Evolutionary conservation across 2,329 filamentous ascomycete genomes (phyloP).

Genomic region (Fusarium compactum): DNA sequence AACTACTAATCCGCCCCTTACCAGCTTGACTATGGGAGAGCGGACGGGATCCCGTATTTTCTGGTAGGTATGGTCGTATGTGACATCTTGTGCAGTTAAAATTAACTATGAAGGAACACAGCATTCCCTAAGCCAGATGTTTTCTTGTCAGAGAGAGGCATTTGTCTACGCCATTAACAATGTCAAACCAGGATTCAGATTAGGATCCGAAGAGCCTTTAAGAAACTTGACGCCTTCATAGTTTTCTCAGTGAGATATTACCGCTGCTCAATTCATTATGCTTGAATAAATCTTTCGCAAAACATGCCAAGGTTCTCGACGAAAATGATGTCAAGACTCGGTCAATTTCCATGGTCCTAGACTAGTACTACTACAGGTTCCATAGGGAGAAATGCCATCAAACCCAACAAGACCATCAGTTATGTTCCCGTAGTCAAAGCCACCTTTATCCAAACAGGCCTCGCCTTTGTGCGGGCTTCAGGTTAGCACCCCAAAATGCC

Average conservation of each 20-base stretch:
- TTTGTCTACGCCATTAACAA: too few relatives aligned
- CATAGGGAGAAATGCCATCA: not conserved
- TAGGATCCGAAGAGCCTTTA: too few relatives aligned
- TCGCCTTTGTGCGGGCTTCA: not conserved
- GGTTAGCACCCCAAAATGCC: not conserved
- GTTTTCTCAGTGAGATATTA: too few relatives aligned
- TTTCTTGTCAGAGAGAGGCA: not conserved
- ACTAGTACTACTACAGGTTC: not conserved
- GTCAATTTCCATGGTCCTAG: not conserved
- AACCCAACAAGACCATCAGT: not conserved
- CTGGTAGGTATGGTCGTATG: not conserved
- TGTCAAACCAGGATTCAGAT: not conserved
- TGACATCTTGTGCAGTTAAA: too few relatives aligned
- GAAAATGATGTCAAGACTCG: not conserved
- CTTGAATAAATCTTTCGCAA: too few relatives aligned
- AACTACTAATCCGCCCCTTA: not conserved
- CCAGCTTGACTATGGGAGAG: not conserved
- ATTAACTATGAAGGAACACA: fast-evolving
- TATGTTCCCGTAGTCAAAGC: not conserved
- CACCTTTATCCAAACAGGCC: not conserved
- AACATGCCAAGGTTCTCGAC: fast-evolving
- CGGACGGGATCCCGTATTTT: not conserved
- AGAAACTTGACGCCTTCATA: not conserved
- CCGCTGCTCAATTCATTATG: too few relatives aligned
- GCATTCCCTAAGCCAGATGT: not conserved